Evolutionary conservation across 176 grass and related monocot genomes (phyloP), one percentile per base, ranked within the genome.

Genomic region (Oryza nivara): DNA sequence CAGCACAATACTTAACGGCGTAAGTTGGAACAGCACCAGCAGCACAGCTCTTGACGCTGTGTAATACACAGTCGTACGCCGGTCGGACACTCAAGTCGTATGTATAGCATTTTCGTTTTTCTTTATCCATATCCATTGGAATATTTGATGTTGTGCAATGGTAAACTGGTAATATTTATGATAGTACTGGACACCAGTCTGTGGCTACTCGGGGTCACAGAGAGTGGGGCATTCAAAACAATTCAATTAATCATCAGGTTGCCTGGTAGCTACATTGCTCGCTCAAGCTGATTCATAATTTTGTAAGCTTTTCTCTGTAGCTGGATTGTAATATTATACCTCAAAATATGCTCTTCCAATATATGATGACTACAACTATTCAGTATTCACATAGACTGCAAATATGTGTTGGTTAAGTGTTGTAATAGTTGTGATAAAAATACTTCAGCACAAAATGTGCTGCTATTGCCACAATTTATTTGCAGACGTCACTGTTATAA

Each of bases 201-300:
- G 20, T 67, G 63, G 11, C 44, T 60, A 17, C 35, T 88, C 30
- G 15, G 52, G 12, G 58, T 88, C 67, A 51, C 41, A 34, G 69
- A 19, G 67, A 70, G 73, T 46, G 35, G 17, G 15, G 22, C 63
- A 12, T 78, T 79, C 47, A 15, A 25, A 68, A 68, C 67, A 68
- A 47, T 84, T 74, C 15, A 9, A 65, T 79, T 12, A 73, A 13
- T 56, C 22, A 15, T 60, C 36, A 74, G 30, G 71, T 9, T 73
- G 22, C 54, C 79, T 88, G 35, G 15, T 79, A 68, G 6, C 13
- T 58, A 44, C n/a, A 44, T 2, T 13, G 16, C 66, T 35, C 25
- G 13, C 36, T 20, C 17, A 12, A 79, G 5, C 17, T 81, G 70
- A 38, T 87, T 61, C 3, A 23, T 46, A 28, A 44, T 56, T 80